Base-by-base conservation (phyloP, 2,329 filamentous ascomycete species). In the Byssoonygena ceratinophila region DNA sequence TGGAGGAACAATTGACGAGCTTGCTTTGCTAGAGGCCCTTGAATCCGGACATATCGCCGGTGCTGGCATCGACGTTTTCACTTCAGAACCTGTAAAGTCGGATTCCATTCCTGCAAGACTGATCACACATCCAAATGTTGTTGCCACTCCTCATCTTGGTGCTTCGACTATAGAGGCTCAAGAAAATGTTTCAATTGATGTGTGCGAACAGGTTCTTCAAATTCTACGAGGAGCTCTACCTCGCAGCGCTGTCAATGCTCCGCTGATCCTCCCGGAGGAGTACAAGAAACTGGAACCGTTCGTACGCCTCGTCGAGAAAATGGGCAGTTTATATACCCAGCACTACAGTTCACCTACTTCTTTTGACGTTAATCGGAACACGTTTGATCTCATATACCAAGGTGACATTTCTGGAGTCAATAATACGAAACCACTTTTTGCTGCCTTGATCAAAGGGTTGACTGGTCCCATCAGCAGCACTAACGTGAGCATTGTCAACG, bases 401-500 rank as follows among this genome's bases (percentile, higher is more conserved):
- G 87, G 87, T 48, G 82, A 87, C 51, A 71, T 92, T 20, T 82
- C 85, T 0, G 74, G 71, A 14, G 77, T 89, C 56, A 78, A 78
- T 56, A 90, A 86, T 59, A 91, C 86, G 1, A 82, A 86, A 46
- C 87, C 87, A 0, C 75, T 92, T 1, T 87, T 87, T 58, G 85
- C 87, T 0, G 86, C 86, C 0, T 71, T 91, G 1, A 80, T 91
- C 58, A 90, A 89, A 64, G 87, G 87, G 0, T 75, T 92, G 0
- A 76, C 86, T 5, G 76, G 78, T 0, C 79, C 81, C 1, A 84
- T 91, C 58, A 84, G 79, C 52, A 80, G 82, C 53, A 73, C 76
- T 0, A 83, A 85, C 61, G 82, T 90, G 60, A 91, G 90, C 69
- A 88, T 92, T 55, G 86, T 92, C 59, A 91, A 92, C 61, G 86